These are phyloP conservation scores for Diplodia mutila DNA, from an alignment of 2,329 filamentous ascomycete genomes.

Conservation along the genomic window DNA sequence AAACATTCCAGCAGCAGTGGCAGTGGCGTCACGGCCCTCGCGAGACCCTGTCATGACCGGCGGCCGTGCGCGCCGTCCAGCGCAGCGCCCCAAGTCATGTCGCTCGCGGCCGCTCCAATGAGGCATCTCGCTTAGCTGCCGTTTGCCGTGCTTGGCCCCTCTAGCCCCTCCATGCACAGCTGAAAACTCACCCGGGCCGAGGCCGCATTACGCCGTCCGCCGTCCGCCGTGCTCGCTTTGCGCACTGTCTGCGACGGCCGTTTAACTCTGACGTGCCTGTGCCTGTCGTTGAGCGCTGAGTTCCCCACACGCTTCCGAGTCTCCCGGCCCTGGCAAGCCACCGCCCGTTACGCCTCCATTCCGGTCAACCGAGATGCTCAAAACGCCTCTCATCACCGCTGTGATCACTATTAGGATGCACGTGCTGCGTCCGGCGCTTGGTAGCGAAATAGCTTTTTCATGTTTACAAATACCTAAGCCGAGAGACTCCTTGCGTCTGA, in stretches of 20 bases:
- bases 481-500: conserved; percentile 8
- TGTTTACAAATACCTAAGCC: not conserved
- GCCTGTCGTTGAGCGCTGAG: not conserved
- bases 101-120: conserved; percentile 1
- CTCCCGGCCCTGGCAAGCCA: not conserved
- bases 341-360: not conserved
- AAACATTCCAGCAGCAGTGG: not conserved
- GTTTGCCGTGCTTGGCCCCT: not conserved
- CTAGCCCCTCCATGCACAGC: conserved; percentile 7
- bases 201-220: not conserved
- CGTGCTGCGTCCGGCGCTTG: not conserved
- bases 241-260: not conserved
- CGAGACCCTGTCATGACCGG: conserved; percentile 11
- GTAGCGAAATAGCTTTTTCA: not conserved
- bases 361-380: not conserved
- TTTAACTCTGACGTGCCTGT: conserved; percentile 2
- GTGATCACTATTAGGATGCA: not conserved
- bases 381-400: not conserved
- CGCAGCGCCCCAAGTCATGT: conserved; percentile 18
- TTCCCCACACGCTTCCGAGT: conserved; percentile 1
- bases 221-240: not conserved
- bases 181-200: conserved; percentile 18
- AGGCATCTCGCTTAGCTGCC: conserved; percentile 20
- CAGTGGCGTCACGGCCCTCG: conserved; percentile 1
- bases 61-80: conserved; percentile 14